phyloP scores from a whole-genome alignment of 1,139 yeast species.

The Komagataea norvegica region DNA sequence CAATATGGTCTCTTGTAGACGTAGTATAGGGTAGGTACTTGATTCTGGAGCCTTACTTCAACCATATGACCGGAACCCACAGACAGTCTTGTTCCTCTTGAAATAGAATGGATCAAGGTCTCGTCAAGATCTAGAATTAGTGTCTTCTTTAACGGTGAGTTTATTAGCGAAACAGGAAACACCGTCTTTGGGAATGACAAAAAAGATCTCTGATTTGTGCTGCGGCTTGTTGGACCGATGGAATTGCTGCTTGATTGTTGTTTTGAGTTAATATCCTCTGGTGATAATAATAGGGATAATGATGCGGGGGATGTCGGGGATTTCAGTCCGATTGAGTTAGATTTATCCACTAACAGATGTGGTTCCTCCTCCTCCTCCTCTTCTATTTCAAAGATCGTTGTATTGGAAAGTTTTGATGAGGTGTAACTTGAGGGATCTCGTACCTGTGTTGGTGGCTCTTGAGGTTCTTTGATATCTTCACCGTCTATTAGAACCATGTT shows the following conservation, averaged over 20 bases:
- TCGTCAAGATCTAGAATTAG: slow-evolving; percentile 88
- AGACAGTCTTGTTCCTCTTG: slow-evolving; percentile 56
- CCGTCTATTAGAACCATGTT: slow-evolving; percentile 4
- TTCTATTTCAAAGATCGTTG: slow-evolving; percentile 22
- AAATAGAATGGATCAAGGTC: slow-evolving; percentile 85
- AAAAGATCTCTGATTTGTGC: slow-evolving; percentile 7
- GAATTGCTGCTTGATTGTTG: slow-evolving; percentile 5
- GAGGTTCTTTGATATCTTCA: slow-evolving; percentile 6
- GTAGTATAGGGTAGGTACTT: slow-evolving; percentile 69
- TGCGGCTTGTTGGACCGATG: slow-evolving; percentile 2
- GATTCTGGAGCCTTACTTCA: slow-evolving; percentile 67
- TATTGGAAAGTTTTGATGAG: slow-evolving; percentile 4
- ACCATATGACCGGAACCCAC: slow-evolving; percentile 59
- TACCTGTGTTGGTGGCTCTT: neutral
- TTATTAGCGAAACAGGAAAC: slow-evolving; percentile 41
- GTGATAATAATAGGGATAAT: slow-evolving; percentile 16
- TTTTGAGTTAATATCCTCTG: slow-evolving; percentile 1
- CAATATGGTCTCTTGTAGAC: slow-evolving; percentile 92
- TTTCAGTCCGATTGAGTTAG: slow-evolving; percentile 37
- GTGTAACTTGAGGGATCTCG: neutral
- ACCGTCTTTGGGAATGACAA: slow-evolving; percentile 32
- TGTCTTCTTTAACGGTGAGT: slow-evolving; percentile 51
- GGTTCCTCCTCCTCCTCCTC: slow-evolving; percentile 22
- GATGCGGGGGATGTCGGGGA: slow-evolving; percentile 47
- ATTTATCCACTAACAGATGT: neutral